Evolutionary conservation across 2,329 filamentous ascomycete species (phyloP), one percentile per base, ranked within the genome.

Genomic region (Aaosphaeria arxii): DNA sequence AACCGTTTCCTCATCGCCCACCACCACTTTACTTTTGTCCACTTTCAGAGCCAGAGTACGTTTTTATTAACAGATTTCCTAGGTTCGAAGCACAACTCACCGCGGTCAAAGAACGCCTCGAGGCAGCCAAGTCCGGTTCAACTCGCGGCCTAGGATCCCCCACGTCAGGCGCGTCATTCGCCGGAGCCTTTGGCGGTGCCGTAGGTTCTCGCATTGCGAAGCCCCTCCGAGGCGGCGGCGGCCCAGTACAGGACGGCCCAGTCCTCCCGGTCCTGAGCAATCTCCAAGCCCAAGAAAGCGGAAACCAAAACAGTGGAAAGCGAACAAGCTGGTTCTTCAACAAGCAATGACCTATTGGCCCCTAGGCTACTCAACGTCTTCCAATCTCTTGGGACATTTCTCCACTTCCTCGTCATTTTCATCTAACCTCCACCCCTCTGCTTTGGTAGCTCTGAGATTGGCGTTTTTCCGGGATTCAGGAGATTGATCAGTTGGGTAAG

Each of bases 81-180:
- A 97, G 94, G 71, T 99, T 99, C 78, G 94, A 99, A 78, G 87
- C 89, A 35, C 94, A 99, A 75, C 88, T 99, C 69, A 88, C 91
- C 40, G 91, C 91, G 44, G 94, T 99, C 74, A 99, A 97, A 79
- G 94, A 99, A 71, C 89, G 94, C 54, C 86, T 99, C 57, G 94
- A 99, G 74, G 88, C 90, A 45, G 94, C 91, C 70, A 99, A 97
- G 75, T 84, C 86, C 43, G 90, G 91, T 63, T 94, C 88, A 56
- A 96, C 91, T 7, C 87, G 91, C 56, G 91, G 89, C 46, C 83
- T 96, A 47, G 66, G 67, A n/a, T 83, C 83, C 57, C 82, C 84
- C 42, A 78, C 82, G 6, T 72, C 79, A 52, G 67, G 65, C 43
- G 74, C 73, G 32, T 83, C 80, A 43, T 84, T 83, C 62, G 33